phyloP scores from a whole-genome alignment of 225 moss, liverwort and hornwort genomes.

The Marchantia polymorpha region DNA sequence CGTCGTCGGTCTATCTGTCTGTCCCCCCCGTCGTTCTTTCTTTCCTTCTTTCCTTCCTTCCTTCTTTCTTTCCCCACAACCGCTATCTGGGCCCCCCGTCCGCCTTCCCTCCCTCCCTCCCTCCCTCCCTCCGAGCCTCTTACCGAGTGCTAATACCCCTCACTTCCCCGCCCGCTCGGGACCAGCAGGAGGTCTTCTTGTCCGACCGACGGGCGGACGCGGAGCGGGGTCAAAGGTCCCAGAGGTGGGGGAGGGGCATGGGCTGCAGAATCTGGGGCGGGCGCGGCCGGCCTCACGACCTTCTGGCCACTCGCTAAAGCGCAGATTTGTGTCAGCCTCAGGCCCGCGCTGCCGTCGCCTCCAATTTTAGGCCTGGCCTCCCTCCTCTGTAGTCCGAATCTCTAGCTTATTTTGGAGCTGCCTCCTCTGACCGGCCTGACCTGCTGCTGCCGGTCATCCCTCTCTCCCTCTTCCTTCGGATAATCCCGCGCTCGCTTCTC shows the following conservation, averaged over 20 bases:
- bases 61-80: background rate
- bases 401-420: too few relatives aligned
- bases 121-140: background rate
- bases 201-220: too few relatives aligned
- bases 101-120: background rate
- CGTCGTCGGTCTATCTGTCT: too few relatives aligned
- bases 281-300: background rate
- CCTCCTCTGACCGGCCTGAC: too few relatives aligned
- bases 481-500: too few relatives aligned
- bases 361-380: background rate
- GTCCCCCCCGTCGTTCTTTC: too few relatives aligned
- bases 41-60: background rate
- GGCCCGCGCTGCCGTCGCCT: background rate
- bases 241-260: background rate
- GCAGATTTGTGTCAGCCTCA: background rate
- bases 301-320: background rate
- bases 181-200: too few relatives aligned
- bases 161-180: too few relatives aligned
- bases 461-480: too few relatives aligned
- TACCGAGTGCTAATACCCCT: background rate
- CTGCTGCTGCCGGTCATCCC: too few relatives aligned
- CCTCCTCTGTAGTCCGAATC: too few relatives aligned
- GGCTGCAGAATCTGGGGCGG: background rate
- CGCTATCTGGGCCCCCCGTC: background rate
- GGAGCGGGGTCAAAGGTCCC: too few relatives aligned